Evolutionary conservation across 2,329 filamentous ascomycete genomes (phyloP).

Genomic region (Colletotrichum simmondsii): DNA sequence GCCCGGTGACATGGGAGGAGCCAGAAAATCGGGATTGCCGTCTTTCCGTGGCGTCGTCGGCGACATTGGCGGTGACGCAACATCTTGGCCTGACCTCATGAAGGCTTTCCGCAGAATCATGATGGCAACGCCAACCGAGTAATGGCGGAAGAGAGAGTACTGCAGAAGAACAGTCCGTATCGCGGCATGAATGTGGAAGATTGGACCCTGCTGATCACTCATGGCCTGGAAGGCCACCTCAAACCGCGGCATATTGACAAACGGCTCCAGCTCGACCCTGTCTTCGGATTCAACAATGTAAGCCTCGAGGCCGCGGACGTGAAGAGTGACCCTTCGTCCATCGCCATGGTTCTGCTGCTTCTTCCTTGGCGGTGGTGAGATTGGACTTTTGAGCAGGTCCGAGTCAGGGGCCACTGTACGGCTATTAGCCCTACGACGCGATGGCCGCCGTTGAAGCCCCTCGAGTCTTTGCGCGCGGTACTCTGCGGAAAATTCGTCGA

Average conservation of each 20-base stretch:
- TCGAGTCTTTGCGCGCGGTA: constrained; percentile 87
- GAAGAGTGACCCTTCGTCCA: constrained; percentile 83
- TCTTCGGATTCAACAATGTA: constrained; percentile 91
- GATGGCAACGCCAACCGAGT: constrained; percentile 84
- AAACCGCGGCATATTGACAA: constrained; percentile 85
- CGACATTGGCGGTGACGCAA: constrained; percentile 35
- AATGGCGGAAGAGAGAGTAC: constrained; percentile 95
- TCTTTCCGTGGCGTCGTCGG: constrained; percentile 41
- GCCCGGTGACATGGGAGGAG: constrained; percentile 50
- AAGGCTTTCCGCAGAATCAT: constrained; percentile 81
- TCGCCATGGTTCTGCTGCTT: constrained; percentile 72
- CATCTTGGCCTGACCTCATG: constrained; percentile 60
- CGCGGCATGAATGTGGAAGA: constrained; percentile 87
- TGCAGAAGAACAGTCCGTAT: constrained; percentile 83
- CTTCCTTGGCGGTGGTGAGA: constrained; percentile 58
- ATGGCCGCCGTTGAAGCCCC: constrained; percentile 65
- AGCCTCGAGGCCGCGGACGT: constrained; percentile 85
- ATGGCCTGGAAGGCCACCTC: constrained; percentile 87
- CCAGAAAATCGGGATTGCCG: constrained; percentile 45
- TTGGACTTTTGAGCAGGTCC: constrained; percentile 65
- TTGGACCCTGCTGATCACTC: constrained; percentile 86
- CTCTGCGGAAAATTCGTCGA: constrained; percentile 89
- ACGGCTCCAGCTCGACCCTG: constrained; percentile 85
- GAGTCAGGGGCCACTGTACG: constrained; percentile 77
- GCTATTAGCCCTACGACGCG: constrained; percentile 79